phyloP scores from a whole-genome alignment of 768 basidiomycete genomes.

The Phylloporus sp. region DNA sequence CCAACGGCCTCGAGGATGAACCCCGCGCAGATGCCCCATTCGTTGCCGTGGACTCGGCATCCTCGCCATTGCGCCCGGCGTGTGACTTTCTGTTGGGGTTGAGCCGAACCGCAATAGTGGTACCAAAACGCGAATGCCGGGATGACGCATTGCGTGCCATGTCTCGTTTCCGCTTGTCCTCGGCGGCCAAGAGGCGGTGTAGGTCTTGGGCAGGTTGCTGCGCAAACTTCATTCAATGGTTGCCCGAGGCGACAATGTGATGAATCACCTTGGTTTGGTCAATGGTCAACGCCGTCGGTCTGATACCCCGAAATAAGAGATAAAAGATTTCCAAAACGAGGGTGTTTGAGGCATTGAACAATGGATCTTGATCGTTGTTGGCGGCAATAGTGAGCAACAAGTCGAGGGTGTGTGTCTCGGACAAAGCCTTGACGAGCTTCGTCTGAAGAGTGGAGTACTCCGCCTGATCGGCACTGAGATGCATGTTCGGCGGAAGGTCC shows the following conservation, averaged over 20 bases:
- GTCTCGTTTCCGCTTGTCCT: constrained; percentile 62
- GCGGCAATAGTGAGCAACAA: constrained; percentile 84
- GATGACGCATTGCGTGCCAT: constrained; percentile 57
- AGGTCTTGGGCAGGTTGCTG: constrained; percentile 71
- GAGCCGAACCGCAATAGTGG: constrained; percentile 80
- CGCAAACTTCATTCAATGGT: constrained; percentile 10
- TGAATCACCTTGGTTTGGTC: constrained; percentile 61
- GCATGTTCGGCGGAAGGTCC: constrained; percentile 71
- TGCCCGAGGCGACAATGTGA: constrained; percentile 5
- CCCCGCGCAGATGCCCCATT: constrained; percentile 18
- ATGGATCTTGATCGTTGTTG: constrained; percentile 68
- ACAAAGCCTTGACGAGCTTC: constrained; percentile 65
- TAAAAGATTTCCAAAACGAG: constrained; percentile 92
- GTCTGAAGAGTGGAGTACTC: constrained; percentile 78
- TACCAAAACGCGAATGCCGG: constrained; percentile 94
- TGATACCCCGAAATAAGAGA: constrained; percentile 79
- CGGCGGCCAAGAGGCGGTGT: constrained; percentile 70
- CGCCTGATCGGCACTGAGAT: constrained; percentile 71
- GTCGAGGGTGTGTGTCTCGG: constrained; percentile 68
- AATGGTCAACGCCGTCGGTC: constrained; percentile 51
- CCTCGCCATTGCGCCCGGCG: constrained; percentile 18
- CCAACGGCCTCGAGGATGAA: constrained; percentile 48
- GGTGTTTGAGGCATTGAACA: constrained; percentile 84
- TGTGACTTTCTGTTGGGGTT: constrained; percentile 50
- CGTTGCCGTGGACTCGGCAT: constrained; percentile 20